These are phyloP conservation scores for Calocybe gangraenosa DNA, from an alignment of 768 basidiomycete species.

Conservation along the genomic window DNA sequence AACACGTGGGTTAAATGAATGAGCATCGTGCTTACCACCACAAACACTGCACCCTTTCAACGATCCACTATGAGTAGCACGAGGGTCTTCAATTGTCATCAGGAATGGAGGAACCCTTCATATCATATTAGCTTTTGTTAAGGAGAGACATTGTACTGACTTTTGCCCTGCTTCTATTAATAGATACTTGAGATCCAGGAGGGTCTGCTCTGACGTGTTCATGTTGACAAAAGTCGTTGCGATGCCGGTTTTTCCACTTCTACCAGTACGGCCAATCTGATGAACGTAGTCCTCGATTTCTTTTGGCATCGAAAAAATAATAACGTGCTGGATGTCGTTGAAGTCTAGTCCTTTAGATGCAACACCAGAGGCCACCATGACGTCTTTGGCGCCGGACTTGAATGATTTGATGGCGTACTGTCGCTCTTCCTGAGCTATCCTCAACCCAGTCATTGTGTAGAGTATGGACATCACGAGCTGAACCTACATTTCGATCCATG, in stretches of 20 bases:
- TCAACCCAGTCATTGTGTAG: constrained; percentile 1
- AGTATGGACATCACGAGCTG: not conserved
- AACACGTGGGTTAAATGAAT: not conserved
- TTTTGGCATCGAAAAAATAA: constrained; percentile 99
- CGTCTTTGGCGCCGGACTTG: constrained; percentile 95
- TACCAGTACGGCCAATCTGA: constrained; percentile 97
- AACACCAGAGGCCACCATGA: constrained; percentile 98
- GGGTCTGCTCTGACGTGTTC: constrained; percentile 94
- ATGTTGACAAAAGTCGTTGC: constrained; percentile 99
- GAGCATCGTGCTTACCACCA: constrained; percentile 57
- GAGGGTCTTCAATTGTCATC: constrained; percentile 84
- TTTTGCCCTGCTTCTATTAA: constrained; percentile 97
- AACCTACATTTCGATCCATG: constrained; percentile 92
- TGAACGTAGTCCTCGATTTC: constrained; percentile 99
- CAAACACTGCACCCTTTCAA: constrained; percentile 93
- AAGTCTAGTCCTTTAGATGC: constrained; percentile 99
- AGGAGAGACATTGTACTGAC: constrained; percentile 38
- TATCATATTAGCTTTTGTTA: constrained; percentile 13
- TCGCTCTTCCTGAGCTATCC: constrained; percentile 91
- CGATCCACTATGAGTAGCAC: constrained; percentile 70
- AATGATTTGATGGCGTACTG: constrained; percentile 99
- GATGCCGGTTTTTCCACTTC: constrained; percentile 97
- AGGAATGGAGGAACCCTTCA: constrained; percentile 91
- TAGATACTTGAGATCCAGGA: constrained; percentile 94
- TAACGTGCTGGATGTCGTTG: constrained; percentile 98